These are phyloP conservation scores for Ensete ventricosum DNA, from an alignment of 176 grass and related monocot genomes.

Conservation along the genomic window DNA sequence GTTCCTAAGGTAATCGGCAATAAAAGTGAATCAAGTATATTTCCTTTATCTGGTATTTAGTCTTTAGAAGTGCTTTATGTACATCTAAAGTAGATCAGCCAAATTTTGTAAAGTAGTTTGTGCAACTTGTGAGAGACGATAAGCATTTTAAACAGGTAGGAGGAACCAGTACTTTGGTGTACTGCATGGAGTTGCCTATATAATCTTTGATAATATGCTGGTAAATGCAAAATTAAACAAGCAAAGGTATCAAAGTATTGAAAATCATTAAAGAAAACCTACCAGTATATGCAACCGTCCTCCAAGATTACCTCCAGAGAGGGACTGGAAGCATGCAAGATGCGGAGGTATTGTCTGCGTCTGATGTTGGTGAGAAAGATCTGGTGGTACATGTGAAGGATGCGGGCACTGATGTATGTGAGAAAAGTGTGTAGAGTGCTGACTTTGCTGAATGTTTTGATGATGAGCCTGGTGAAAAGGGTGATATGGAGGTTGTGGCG, in stretches of 20 bases:
- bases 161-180: background rate
- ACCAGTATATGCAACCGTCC: constrained; percentile 59
- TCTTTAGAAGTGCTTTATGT: too few relatives aligned
- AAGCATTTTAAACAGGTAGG: background rate
- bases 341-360: constrained; percentile 36
- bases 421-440: constrained; percentile 44
- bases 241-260: background rate
- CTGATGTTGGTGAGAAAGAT: constrained; percentile 51
- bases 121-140: background rate
- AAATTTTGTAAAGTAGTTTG: background rate
- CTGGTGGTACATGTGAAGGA: constrained; percentile 43
- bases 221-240: background rate
- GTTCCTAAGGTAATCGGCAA: too few relatives aligned
- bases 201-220: too few relatives aligned
- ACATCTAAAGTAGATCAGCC: too few relatives aligned
- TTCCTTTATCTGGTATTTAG: too few relatives aligned
- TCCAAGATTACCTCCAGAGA: constrained; percentile 38
- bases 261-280: constrained; percentile 23
- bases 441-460: constrained; percentile 46
- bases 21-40: too few relatives aligned
- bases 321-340: constrained; percentile 49
- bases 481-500: constrained; percentile 44
- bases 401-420: constrained; percentile 38
- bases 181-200: too few relatives aligned
- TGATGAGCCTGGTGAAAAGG: constrained; percentile 50